Evolutionary conservation across 2,329 filamentous ascomycete species (phyloP), one percentile per base, ranked within the genome.

Genomic region (Alternaria brassicae): DNA sequence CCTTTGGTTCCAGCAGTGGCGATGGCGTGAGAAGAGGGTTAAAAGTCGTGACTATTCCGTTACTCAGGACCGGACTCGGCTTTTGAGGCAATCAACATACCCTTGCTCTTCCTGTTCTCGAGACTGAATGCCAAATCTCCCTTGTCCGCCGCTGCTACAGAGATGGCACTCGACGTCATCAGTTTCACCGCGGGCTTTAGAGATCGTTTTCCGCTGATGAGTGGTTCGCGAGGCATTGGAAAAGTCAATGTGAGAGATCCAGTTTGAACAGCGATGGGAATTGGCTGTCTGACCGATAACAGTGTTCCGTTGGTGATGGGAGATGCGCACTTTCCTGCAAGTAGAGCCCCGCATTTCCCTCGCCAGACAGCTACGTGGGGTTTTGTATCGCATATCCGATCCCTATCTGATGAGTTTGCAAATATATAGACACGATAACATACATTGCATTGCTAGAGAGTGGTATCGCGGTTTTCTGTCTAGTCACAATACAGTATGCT

Each of bases 21-120:
- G 65, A 67, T 6, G 67, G 65, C 27, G 65, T 65, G n/a, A 69
- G 61, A 6, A 69, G 32, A 17, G 65, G 65, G 41, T 68, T 66
- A 19, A 65, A 68, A 6, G 51, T 54, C 2, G 48, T 44, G 17
- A 67, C 62, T 67, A 8, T 25, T n/a, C 8, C 2, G 19, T 30
- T 12, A 32, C 44, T 47, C 28, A 47, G 7, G 3, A 47, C 23
- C 30, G 28, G 6, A 12, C 8, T 19, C 15, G 42, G 28, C 21
- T 30, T 15, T 17, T 17, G 6, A 1, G 15, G 7, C 15, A 15
- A 34, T 7, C 7, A 25, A 39, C 36, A 48, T 12, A 59, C 63
- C 58, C 52, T 56, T 62, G 7, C 51, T 39, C 19, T 55, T 60
- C 4, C n/a, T 47, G 23, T 45, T 41, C 48, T 60, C 51, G 2